A percentile compares a stretch with the other conserved stretches of the same genome.
Conservation (phyloP, 768 basidiomycete genomes). For the Rhizopogon vesiculosus region DNA sequence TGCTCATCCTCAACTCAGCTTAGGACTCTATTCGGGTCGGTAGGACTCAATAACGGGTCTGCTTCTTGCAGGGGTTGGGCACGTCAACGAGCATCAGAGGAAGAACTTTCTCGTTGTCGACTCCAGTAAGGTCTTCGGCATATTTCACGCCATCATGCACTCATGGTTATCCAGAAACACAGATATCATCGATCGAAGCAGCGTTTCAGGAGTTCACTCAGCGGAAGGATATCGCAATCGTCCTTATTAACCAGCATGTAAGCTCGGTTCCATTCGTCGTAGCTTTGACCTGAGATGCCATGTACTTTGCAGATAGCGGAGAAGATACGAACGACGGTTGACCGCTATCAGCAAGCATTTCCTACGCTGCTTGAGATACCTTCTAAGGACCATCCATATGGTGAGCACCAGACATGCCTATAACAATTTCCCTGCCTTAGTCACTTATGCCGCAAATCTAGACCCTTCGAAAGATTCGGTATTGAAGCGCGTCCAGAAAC, state of each 20-base stretch:
- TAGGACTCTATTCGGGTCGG: background rate
- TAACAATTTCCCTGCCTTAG: background rate
- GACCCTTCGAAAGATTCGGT: slow-evolving; percentile 96
- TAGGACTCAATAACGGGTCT: slow-evolving; percentile 98
- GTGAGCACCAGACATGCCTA: slow-evolving; percentile 39
- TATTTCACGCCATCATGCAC: background rate
- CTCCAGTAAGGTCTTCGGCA: slow-evolving; percentile 56
- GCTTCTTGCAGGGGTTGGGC: slow-evolving; percentile 90
- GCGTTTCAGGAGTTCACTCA: slow-evolving; percentile 94
- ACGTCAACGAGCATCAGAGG: slow-evolving; percentile 85
- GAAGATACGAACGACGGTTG: slow-evolving; percentile 92
- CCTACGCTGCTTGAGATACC: slow-evolving; percentile 97
- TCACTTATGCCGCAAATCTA: slow-evolving; percentile 24
- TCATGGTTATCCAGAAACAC: slow-evolving; percentile 63
- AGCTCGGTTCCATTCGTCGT: slow-evolving; percentile 23
- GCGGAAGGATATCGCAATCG: slow-evolving; percentile 91
- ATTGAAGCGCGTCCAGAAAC: slow-evolving; percentile 93
- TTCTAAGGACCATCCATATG: slow-evolving; percentile 97
- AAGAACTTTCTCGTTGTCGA: slow-evolving; percentile 99
- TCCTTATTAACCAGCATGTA: slow-evolving; percentile 98
- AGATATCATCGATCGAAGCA: slow-evolving; percentile 83
- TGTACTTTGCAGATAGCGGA: slow-evolving; percentile 73
- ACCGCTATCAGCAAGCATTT: slow-evolving; percentile 94
- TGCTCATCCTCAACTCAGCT: background rate
- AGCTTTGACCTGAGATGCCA: slow-evolving; percentile 1